Base-by-base conservation (phyloP, 2,329 filamentous ascomycete species). In the Dactylellina parvicollis region DNA sequence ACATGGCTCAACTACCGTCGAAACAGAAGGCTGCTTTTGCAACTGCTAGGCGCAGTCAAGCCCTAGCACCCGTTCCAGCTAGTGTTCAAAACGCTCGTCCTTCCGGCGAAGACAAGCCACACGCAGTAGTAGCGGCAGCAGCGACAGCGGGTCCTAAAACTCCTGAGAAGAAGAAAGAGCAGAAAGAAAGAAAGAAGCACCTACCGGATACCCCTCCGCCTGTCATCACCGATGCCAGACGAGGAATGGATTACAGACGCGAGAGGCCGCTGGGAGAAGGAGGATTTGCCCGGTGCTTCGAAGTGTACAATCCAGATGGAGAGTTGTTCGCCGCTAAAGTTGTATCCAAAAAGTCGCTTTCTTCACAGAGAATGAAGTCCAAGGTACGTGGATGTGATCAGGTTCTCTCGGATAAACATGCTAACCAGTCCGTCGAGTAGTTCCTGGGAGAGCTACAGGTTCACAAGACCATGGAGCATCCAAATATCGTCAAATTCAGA, bases 401-500 rank as follows among this genome's bases (percentile, higher is more conserved):
- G 14, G 47, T 32, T 36, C n/a, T 40, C 7, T 4, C 24, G 30
- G 34, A 16, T 2, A 26, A n/a, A 60, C 16, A 22, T 38, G 61
- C 18, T 7, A 2, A 55, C 52, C 22, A 32, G n/a, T 59, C 52
- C 0, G n/a, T 18, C 5, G n/a, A 22, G 55, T 59, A 89, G 87
- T 90, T 90, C 80, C 86, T 88, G 64, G 89, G 88, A 1, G 95
- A 99, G 81, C 87, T 99, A 4, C 94, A 98, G 81, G 97, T 99
- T 73, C 95, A 99, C 82, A 97, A 95, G 44, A 99, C 98, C 80
- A 94, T 99, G 88, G 89, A 89, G 67, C 95, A 99, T 79, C 90
- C 91, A 59, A 96, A 97, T 80, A 94, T 99, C 76, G 95, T 99
- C 75, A 90, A 94, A 77, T 99, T 99, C 81, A 88, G 96, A 78